Conservation (phyloP, 768 basidiomycete species). For the Xerocomus brunneocitrinus region DNA sequence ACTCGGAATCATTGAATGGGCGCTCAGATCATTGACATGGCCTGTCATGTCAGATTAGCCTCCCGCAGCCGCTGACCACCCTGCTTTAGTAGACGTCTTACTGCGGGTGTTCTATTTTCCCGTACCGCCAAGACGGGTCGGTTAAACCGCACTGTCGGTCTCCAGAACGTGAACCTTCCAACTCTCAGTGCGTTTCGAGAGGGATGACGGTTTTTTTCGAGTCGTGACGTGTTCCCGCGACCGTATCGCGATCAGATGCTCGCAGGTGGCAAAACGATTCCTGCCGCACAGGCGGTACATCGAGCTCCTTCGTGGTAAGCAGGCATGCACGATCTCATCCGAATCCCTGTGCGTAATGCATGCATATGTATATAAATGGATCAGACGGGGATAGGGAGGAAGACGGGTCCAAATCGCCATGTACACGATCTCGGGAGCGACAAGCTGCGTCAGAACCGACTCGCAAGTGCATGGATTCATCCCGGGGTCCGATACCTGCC, state of each 20-base stretch:
- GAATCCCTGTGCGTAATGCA: slow-evolving; percentile 1
- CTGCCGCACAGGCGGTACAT: slow-evolving; percentile 5
- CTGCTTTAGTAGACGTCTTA: slow-evolving; percentile 14
- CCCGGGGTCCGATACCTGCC: slow-evolving; percentile 6
- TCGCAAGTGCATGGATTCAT: neutral
- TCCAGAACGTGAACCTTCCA: neutral
- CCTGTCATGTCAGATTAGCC: slow-evolving; percentile 20
- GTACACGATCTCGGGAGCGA: slow-evolving; percentile 26
- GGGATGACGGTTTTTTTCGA: slow-evolving; percentile 11
- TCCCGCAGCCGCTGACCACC: slow-evolving; percentile 10
- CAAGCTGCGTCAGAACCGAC: slow-evolving; percentile 9
- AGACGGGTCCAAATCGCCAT: slow-evolving; percentile 7
- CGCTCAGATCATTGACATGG: slow-evolving; percentile 10
- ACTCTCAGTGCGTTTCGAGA: neutral
- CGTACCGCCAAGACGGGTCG: slow-evolving; percentile 1
- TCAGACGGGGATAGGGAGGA: slow-evolving; percentile 17
- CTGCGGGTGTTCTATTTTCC: slow-evolving; percentile 3
- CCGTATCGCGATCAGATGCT: slow-evolving; percentile 22
- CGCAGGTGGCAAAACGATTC: slow-evolving; percentile 14
- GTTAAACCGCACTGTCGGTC: neutral
- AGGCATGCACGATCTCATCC: slow-evolving; percentile 8
- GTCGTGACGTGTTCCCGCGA: slow-evolving; percentile 21
- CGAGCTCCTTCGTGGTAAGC: slow-evolving; percentile 1
- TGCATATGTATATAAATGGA: slow-evolving; percentile 11
- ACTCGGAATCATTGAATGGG: slow-evolving; percentile 10